Base-by-base conservation (phyloP, 805 yeast genomes). In the Candida yuanshanica region DNA sequence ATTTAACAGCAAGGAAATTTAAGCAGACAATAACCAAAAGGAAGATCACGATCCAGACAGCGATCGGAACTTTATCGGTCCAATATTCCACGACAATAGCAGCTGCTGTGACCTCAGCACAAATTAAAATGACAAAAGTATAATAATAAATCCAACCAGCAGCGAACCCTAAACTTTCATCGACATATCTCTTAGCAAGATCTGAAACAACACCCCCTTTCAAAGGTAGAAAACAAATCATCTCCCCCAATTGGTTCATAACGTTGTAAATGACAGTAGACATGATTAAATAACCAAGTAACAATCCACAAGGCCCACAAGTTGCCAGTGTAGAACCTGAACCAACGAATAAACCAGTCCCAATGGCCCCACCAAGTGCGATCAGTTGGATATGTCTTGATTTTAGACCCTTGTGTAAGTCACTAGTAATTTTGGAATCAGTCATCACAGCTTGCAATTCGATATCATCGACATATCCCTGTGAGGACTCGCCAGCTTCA, bases 361-460 rank as follows among this genome's bases (percentile, higher is more conserved):
- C 95, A 51, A 87, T 84, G 45, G 82, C 74, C 36, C 91, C 90
- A 52, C 93, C 95, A 44, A 85, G 70, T 36, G 95, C 90, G 64
- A 86, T 84, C 77, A 85, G 72, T 50, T 83, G 86, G 49, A 86
- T 66, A 58, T 86, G 93, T 57, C 91, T 71, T n/a, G 58, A 40
- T 72, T 49, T 87, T 66, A 37, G 78, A 40, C 58, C 59, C 37
- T 52, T 49, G 16, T 55, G 54, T 13, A 55, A 38, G 18, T 46
- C 52, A 14, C 31, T 45, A 13, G 38, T 31, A 17, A 25, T 37
- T n/a, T n/a, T 23, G 29, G 17, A n/a, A 27, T 11, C 31, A 27
- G 12, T 27, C 10, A 27, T n/a, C 7, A 10, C 26, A 16, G 39
- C 26, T 24, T 48, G 46, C 4, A 45, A 25, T 35, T 47, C 56